Evolutionary conservation across 768 basidiomycete genomes (phyloP), one percentile per base, ranked within the genome.

Genomic region (Tylopilus sp.): DNA sequence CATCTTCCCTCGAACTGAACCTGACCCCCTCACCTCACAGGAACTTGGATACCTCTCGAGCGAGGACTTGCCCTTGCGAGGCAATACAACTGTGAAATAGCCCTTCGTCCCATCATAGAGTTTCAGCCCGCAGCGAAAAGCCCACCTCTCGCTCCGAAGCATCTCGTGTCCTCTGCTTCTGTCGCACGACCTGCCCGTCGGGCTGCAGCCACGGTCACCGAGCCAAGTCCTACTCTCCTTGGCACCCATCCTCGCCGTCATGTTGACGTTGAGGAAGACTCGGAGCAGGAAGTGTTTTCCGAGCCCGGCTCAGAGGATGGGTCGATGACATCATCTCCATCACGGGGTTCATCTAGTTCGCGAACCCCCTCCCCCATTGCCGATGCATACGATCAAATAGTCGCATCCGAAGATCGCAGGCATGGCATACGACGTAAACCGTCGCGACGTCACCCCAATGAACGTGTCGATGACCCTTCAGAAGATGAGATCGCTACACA

Each of bases 21-120:
- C 25, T 26, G 29, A 57, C 16, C 25, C 30, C 41, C 36, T 31
- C 38, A n/a, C 45, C 17, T 31, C 53, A 28, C 63, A 98, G 97
- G 97, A 14, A 99, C 97, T 22, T 99, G 97, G 97, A 94, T 99
- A 57, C 97, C 97, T 21, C 84, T 96, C 53, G 92, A 96, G 45
- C 81, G 94, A 52, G 95, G 96, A 3, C 72, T 98, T 44, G 74
- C 74, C 25, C 78, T 99, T 26, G 89, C 93, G 24, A 90, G 83
- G 63, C 94, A 98, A 69, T 98, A 98, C 72, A 90, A 92, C 58
- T 94, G 95, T 63, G 93, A 97, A 63, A 66, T 75, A 21, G 77
- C 89, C 17, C 78, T 99, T 19, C 86, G 90, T 31, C 93, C 97
- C 26, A 92, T 99, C 56, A 90, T 98, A 56, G 94, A 98, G 68